A percentile compares a stretch with the other conserved stretches of the same genome.
These are phyloP conservation scores for Hygrophorus russula DNA, from an alignment of 768 basidiomycete genomes.

Conservation along the genomic window DNA sequence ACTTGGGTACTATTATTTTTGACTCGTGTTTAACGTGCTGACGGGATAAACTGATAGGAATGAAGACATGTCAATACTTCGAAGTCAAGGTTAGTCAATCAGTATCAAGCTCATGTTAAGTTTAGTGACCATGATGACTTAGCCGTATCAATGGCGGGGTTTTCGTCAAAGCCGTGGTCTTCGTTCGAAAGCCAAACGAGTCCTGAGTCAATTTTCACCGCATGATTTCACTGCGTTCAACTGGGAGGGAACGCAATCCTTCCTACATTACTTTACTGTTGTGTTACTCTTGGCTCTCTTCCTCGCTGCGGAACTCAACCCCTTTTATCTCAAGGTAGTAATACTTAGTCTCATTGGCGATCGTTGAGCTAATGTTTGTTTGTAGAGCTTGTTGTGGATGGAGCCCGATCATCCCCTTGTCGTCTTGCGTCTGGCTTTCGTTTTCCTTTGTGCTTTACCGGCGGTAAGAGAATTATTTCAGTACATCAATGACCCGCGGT, in stretches of 20 bases:
- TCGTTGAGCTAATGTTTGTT: constrained; percentile 1
- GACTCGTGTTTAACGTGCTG: constrained; percentile 3
- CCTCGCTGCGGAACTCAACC: constrained; percentile 76
- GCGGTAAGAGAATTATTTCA: constrained; percentile 78
- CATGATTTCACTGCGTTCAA: constrained; percentile 84
- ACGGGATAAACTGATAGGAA: constrained; percentile 35
- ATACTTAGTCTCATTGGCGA: no score
- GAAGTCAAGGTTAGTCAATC: constrained; percentile 65
- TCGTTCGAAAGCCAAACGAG: constrained; percentile 68
- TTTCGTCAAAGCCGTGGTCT: constrained; percentile 68
- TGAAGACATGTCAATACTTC: constrained; percentile 80
- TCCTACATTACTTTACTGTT: constrained; percentile 64
- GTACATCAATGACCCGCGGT: constrained; percentile 78
- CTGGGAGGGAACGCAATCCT: constrained; percentile 72
- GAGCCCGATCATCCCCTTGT: constrained; percentile 84
- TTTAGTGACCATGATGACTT: constrained; percentile 7
- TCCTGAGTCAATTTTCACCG: constrained; percentile 76
- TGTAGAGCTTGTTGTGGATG: constrained; percentile 65
- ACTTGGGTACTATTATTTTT: constrained; percentile 41
- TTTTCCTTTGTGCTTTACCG: constrained; percentile 81
- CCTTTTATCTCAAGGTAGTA: constrained; percentile 81
- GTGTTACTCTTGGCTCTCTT: constrained; percentile 69
- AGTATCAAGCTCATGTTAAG: constrained; percentile 7
- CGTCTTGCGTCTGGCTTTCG: constrained; percentile 56
- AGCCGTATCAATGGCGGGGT: constrained; percentile 85